phyloP scores from a whole-genome alignment of 371 early-diverging fungal genomes.

The Entomophthora muscae region DNA sequence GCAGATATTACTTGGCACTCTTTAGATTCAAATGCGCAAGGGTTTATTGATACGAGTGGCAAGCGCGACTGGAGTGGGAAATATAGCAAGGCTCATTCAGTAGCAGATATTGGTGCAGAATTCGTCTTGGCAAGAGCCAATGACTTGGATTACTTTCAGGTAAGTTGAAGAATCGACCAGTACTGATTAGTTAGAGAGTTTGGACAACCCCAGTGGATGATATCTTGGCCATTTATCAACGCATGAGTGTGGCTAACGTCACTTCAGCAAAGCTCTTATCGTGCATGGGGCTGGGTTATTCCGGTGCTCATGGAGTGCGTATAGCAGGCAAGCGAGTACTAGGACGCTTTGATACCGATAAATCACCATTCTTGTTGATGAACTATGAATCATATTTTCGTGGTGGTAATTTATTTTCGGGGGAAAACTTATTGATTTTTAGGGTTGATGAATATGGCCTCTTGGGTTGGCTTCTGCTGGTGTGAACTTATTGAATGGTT shows the following conservation, averaged over 20 bases:
- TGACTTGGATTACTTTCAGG: not conserved
- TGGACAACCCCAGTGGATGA: not conserved
- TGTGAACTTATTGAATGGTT: not conserved
- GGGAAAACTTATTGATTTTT: not conserved
- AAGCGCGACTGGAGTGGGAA: constrained; percentile 19
- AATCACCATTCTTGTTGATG: not conserved
- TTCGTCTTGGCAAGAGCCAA: constrained; percentile 26
- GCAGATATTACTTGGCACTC: constrained; percentile 72
- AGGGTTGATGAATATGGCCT: not conserved
- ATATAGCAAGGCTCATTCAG: constrained; percentile 37
- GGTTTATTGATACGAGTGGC: not conserved
- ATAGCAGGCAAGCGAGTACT: not conserved
- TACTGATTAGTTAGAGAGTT: not conserved
- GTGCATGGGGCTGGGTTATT: not conserved
- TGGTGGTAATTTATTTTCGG: not conserved
- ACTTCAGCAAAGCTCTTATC: not conserved
- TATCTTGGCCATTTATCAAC: not conserved
- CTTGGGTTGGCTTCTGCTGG: not conserved
- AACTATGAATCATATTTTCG: not conserved
- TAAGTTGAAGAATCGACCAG: not conserved
- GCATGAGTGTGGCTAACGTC: not conserved
- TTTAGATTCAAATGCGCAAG: not conserved
- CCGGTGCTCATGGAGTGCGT: not conserved
- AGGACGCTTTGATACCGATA: not conserved
- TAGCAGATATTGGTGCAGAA: constrained; percentile 62